Evolutionary conservation across 1,139 yeast genomes (phyloP).

Genomic region (Pichia terricola): DNA sequence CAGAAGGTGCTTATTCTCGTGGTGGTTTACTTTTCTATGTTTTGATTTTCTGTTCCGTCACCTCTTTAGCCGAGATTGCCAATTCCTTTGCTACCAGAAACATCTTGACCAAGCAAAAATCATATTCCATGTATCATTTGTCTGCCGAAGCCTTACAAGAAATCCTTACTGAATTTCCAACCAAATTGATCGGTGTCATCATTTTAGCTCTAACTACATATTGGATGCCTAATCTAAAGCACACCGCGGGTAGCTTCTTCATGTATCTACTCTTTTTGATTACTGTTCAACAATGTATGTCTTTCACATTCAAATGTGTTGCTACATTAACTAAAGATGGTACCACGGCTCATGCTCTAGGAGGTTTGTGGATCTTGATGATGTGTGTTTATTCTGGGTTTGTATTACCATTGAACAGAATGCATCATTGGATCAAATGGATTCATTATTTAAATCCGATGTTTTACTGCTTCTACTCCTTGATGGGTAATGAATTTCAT

Average conservation of each 20-base stretch:
- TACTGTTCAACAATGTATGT: constrained; percentile 32
- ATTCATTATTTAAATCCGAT: constrained; percentile 46
- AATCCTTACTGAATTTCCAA: constrained; percentile 32
- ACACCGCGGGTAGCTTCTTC: constrained; percentile 35
- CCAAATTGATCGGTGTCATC: constrained; percentile 26
- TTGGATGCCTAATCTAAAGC: constrained; percentile 34
- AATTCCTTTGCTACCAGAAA: constrained; percentile 34
- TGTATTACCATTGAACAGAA: constrained; percentile 45
- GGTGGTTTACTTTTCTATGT: constrained; percentile 34
- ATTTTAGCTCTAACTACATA: constrained; percentile 30
- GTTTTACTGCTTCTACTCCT: constrained; percentile 45
- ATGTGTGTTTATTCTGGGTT: constrained; percentile 42
- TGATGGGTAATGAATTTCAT: constrained; percentile 46
- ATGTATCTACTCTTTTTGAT: constrained; percentile 32
- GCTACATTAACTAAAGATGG: constrained; percentile 37
- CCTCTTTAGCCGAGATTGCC: constrained; percentile 34
- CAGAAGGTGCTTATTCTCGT: constrained; percentile 30
- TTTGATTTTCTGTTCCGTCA: constrained; percentile 32
- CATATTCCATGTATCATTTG: constrained; percentile 35
- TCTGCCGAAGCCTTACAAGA: constrained; percentile 38
- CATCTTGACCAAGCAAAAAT: constrained; percentile 34
- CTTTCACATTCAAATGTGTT: constrained; percentile 38
- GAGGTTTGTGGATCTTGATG: constrained; percentile 40
- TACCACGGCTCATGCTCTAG: constrained; percentile 41
- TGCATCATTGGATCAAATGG: constrained; percentile 61